Conservation (phyloP, 1,284 basidiomycete species). For the Cryptococcus sp. region DNA sequence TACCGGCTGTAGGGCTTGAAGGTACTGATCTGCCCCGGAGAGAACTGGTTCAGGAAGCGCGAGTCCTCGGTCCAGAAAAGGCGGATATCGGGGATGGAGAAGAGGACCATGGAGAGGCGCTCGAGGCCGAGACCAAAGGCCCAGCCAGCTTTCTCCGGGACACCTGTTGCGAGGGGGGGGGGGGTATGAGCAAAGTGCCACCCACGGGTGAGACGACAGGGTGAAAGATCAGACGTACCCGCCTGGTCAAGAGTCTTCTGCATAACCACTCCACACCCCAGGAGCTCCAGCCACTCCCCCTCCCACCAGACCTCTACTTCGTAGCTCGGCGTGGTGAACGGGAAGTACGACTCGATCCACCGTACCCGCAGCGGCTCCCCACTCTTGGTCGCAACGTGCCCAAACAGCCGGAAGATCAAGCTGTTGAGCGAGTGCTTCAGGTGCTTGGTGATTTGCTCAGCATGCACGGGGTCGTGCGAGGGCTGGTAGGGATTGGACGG, state of each 20-base stretch:
- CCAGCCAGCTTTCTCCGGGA: slow-evolving; percentile 86
- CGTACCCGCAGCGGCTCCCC: slow-evolving; percentile 71
- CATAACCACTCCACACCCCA: slow-evolving; percentile 89
- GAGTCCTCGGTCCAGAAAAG: slow-evolving; percentile 93
- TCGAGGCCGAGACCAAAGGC: slow-evolving; percentile 97
- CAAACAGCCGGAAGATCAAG: slow-evolving; percentile 81
- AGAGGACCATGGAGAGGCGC: slow-evolving; percentile 97
- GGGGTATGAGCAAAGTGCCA: slow-evolving; percentile 5
- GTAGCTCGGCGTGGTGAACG: slow-evolving; percentile 94
- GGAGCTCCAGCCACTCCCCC: slow-evolving; percentile 95
- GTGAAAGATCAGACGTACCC: slow-evolving; percentile 53
- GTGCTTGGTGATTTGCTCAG: slow-evolving; percentile 73
- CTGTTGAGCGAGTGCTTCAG: slow-evolving; percentile 89
- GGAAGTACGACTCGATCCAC: slow-evolving; percentile 98
- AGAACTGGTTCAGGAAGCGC: slow-evolving; percentile 86
- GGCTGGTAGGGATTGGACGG: slow-evolving; percentile 76
- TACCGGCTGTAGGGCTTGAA: slow-evolving; percentile 89
- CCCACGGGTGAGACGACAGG: slow-evolving; percentile 4
- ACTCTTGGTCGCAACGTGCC: slow-evolving; percentile 54
- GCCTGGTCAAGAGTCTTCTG: slow-evolving; percentile 84
- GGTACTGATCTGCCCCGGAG: slow-evolving; percentile 65
- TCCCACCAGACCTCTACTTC: slow-evolving; percentile 97
- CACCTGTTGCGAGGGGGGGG: slow-evolving; percentile 54
- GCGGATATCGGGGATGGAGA: slow-evolving; percentile 96
- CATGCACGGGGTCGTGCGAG: slow-evolving; percentile 66